Base-by-base conservation (phyloP, 805 yeast species). In the Metschnikowia similis region DNA sequence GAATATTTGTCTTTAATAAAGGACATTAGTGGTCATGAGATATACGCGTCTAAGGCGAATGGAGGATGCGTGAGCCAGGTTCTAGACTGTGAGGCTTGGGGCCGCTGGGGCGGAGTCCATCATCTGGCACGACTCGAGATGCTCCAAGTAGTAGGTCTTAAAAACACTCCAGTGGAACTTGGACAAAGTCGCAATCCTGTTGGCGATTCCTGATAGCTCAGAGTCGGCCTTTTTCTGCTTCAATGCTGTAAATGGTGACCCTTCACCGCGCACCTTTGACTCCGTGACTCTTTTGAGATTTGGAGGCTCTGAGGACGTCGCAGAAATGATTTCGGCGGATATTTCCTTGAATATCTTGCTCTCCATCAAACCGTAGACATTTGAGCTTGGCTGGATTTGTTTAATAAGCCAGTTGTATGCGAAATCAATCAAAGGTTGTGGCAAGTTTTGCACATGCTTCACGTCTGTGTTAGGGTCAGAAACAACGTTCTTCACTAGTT, bases 121-220 rank as follows among this genome's bases (percentile, higher is more conserved):
- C n/a, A 26, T 39, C 6, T 29, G 30, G 31, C 28, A 27, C 14
- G 34, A 27, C 16, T 47, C 49, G 17, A 51, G 47, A 51, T 60
- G 63, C 48, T 77, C 81, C 40, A 71, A 65, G 59, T 89, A 89
- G 67, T 84, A 83, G 39, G 76, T 76, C 31, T 88, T 90, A 66
- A 89, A 88, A 10, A 89, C 96, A 49, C 80, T 83, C 88, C 90
- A 85, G 66, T 89, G 95, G 69, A 89, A 85, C 51, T 82, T 84
- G 44, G 81, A 81, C 50, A 89, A 75, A 13, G 87, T 82, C 51
- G 83, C 77, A 46, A 86, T 70, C 57, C 87, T 79, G 47, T 77
- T 77, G 38, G 83, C 79, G 46, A 84, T 75, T 55, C 77, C 75
- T 43, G 75, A 77, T 56, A 85, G 72, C 55, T 85, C 91, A 6